Conservation (phyloP, 2,329 filamentous ascomycete genomes). For the Eurotiales sp. region DNA sequence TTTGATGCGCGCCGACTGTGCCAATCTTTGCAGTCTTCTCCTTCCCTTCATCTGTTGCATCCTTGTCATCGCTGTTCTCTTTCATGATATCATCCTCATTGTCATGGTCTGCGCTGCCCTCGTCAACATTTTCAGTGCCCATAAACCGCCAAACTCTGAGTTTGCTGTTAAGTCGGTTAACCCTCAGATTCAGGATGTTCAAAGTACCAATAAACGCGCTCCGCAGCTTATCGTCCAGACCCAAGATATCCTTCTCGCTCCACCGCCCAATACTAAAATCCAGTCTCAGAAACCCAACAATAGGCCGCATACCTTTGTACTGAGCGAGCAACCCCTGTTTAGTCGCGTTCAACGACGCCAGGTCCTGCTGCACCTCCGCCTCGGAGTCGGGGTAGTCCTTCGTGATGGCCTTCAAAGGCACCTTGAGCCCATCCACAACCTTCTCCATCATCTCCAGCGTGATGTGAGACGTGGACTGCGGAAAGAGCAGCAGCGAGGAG, state of each 20-base stretch:
- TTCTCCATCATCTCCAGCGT: conserved; percentile 34
- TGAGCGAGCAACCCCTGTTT: background rate
- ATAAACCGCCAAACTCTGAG: background rate
- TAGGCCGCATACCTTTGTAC: conserved; percentile 2
- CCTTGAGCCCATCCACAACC: conserved; percentile 26
- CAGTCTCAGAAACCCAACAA: conserved; percentile 43
- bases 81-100: background rate
- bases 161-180: background rate
- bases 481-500: conserved; percentile 47
- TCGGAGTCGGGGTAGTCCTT: background rate
- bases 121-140: too few species aligned
- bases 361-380: background rate
- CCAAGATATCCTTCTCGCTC: conserved; percentile 20
- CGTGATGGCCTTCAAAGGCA: conserved; percentile 29
- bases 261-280: conserved; percentile 47
- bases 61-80: background rate
- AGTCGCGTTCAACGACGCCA: background rate
- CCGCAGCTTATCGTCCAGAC: background rate
- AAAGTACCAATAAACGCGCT: background rate
- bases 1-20: conserved; percentile 28
- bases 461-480: conserved; percentile 47
- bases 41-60: background rate
- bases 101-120: too few species aligned
- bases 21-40: background rate
- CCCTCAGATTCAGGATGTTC: background rate